phyloP scores from a whole-genome alignment of 2,329 filamentous ascomycete genomes.

The Sporothrix mexicana region DNA sequence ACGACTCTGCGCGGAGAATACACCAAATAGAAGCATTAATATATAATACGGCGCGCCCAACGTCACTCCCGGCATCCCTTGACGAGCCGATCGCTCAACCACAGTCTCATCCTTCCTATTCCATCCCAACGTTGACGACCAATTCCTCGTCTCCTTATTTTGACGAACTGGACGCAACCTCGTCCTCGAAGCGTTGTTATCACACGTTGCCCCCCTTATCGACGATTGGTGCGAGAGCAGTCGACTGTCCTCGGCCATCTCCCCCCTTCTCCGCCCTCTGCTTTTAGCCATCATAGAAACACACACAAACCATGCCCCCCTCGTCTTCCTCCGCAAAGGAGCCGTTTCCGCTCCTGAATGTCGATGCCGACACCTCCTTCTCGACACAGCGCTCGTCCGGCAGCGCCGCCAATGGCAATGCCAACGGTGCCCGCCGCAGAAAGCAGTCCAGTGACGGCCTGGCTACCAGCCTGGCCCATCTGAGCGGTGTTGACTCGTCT shows the following conservation, averaged over 20 bases:
- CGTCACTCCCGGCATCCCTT: conserved; percentile 11
- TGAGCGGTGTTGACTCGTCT: conserved; percentile 40
- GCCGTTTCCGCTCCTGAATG: conserved; percentile 61
- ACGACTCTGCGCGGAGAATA: background rate
- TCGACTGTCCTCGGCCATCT: conserved; percentile 7
- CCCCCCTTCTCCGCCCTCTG: background rate
- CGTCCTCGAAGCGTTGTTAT: conserved; percentile 1
- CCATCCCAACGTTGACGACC: conserved; percentile 3
- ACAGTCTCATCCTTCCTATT: background rate
- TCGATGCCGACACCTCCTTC: conserved; percentile 47
- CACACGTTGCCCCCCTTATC: background rate
- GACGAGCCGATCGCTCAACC: background rate
- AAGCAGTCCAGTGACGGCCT: conserved; percentile 64
- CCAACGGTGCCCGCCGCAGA: conserved; percentile 51
- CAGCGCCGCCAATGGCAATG: conserved; percentile 32
- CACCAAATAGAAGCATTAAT: conserved; percentile 11
- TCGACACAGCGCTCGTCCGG: conserved; percentile 47
- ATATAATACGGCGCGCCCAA: conserved; percentile 5
- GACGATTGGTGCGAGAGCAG: background rate
- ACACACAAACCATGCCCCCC: conserved; percentile 25
- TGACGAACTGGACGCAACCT: background rate
- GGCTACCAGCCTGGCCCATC: conserved; percentile 58
- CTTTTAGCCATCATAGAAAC: background rate
- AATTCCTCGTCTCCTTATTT: background rate
- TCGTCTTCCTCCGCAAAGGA: conserved; percentile 49